phyloP scores from a whole-genome alignment of 768 basidiomycete genomes.

The Boletus tomentosulus region DNA sequence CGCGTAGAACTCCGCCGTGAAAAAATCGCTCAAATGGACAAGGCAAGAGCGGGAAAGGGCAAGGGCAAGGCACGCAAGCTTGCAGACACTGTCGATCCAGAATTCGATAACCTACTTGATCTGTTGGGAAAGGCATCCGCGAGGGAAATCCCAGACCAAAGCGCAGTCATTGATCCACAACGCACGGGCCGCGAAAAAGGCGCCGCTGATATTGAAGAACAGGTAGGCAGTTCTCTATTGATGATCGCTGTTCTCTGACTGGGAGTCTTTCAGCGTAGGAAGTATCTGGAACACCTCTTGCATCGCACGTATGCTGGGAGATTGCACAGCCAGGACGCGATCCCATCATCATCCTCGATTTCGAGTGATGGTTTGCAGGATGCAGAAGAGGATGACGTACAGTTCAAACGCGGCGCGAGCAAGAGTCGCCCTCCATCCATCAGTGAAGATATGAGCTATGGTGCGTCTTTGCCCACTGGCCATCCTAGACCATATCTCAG shows the following conservation, averaged over 20 bases:
- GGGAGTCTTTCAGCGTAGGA: constrained; percentile 48
- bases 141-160: constrained; percentile 64
- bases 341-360: constrained; percentile 28
- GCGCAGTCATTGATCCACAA: constrained; percentile 60
- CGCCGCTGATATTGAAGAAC: constrained; percentile 54
- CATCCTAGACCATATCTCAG: not conserved
- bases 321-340: constrained; percentile 76
- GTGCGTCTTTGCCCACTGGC: constrained; percentile 9
- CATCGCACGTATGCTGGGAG: constrained; percentile 71
- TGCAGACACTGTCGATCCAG: constrained; percentile 33
- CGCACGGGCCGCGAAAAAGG: constrained; percentile 52
- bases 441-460: constrained; percentile 9
- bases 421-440: constrained; percentile 18
- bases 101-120: constrained; percentile 69
- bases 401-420: constrained; percentile 11
- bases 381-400: not conserved
- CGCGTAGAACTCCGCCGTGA: constrained; percentile 81
- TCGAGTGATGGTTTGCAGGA: not conserved
- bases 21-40: constrained; percentile 71
- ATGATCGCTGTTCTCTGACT: constrained; percentile 6
- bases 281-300: constrained; percentile 71
- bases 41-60: constrained; percentile 52
- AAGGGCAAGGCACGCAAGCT: constrained; percentile 45
- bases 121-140: constrained; percentile 68
- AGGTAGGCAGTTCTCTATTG: constrained; percentile 41